Percentiles rank a stretch among this genome's conserved stretches.
These are phyloP conservation scores for Alnus glutinosa DNA, from an alignment of 306 rosid species.

Conservation along the genomic window DNA sequence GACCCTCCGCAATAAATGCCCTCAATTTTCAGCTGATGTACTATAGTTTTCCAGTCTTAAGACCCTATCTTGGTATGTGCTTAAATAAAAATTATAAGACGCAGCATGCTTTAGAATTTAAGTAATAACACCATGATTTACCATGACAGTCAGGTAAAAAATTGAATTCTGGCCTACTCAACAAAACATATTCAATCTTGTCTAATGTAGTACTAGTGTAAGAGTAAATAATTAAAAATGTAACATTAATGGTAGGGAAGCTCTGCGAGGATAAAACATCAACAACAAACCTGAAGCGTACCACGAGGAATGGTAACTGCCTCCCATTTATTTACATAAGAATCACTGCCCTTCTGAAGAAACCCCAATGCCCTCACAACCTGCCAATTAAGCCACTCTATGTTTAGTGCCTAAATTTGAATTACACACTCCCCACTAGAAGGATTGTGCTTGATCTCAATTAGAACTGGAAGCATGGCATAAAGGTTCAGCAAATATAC, in stretches of 20 bases:
- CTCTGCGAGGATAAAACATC: slow-evolving; percentile 27
- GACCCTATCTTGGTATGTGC: slow-evolving; percentile 1
- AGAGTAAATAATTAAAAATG: slow-evolving; percentile 3
- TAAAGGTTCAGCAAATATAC: slow-evolving; percentile 28
- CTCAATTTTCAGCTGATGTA: not conserved
- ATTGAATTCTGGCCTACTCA: slow-evolving; percentile 5
- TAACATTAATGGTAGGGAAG: slow-evolving; percentile 11
- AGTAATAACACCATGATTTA: slow-evolving; percentile 3
- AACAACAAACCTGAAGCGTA: slow-evolving; percentile 92
- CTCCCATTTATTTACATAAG: slow-evolving; percentile 68
- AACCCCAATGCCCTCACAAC: slow-evolving; percentile 88
- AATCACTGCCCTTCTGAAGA: slow-evolving; percentile 68
- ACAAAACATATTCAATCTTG: slow-evolving; percentile 5
- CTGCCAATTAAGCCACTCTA: slow-evolving; percentile 46
- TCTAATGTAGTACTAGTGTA: not conserved
- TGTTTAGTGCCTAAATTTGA: slow-evolving; percentile 20
- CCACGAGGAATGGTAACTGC: slow-evolving; percentile 92
- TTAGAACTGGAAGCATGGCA: slow-evolving; percentile 26
- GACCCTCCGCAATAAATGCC: not conserved
- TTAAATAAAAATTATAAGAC: not conserved
- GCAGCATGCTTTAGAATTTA: not conserved
- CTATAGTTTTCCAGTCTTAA: not conserved
- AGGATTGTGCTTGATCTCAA: slow-evolving; percentile 27
- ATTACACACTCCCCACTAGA: slow-evolving; percentile 26
- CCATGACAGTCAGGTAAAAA: slow-evolving; percentile 2